Conservation (phyloP, 345 rosid species). For the Gossypium anomalum region DNA sequence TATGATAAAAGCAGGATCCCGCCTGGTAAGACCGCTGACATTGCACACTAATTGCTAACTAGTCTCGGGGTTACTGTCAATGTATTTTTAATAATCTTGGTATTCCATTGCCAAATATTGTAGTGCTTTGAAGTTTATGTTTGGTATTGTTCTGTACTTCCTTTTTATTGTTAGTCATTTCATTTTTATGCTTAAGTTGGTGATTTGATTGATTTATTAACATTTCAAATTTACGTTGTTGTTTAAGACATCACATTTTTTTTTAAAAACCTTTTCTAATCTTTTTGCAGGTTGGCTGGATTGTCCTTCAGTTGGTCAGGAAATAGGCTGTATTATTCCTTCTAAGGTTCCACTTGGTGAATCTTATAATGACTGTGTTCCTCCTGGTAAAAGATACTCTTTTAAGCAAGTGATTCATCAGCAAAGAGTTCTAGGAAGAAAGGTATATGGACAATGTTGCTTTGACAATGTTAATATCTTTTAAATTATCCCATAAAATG, state of each 20-base stretch:
- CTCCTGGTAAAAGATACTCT: slow-evolving; percentile 95
- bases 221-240: neutral
- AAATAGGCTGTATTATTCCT: slow-evolving; percentile 68
- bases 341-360: slow-evolving; percentile 97
- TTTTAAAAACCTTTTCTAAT: neutral
- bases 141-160: too few relatives aligned
- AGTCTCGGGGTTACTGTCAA: too few relatives aligned
- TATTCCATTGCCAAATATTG: neutral
- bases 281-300: slow-evolving; percentile 79
- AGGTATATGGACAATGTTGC: slow-evolving; percentile 39
- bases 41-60: neutral
- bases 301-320: slow-evolving; percentile 77
- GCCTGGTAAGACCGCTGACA: slow-evolving; percentile 48
- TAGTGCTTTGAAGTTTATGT: neutral
- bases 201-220: neutral
- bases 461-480: neutral
- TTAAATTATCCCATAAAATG: neutral
- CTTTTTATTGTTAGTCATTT: neutral
- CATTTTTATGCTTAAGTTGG: neutral
- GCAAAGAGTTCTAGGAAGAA: slow-evolving; percentile 72
- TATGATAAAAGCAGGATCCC: slow-evolving; percentile 79
- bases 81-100: neutral
- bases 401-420: slow-evolving; percentile 84
- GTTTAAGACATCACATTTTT: neutral
- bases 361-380: slow-evolving; percentile 60